Evolutionary conservation across 2,329 filamentous ascomycete genomes (phyloP).

Genomic region (Cladosporium sp.): DNA sequence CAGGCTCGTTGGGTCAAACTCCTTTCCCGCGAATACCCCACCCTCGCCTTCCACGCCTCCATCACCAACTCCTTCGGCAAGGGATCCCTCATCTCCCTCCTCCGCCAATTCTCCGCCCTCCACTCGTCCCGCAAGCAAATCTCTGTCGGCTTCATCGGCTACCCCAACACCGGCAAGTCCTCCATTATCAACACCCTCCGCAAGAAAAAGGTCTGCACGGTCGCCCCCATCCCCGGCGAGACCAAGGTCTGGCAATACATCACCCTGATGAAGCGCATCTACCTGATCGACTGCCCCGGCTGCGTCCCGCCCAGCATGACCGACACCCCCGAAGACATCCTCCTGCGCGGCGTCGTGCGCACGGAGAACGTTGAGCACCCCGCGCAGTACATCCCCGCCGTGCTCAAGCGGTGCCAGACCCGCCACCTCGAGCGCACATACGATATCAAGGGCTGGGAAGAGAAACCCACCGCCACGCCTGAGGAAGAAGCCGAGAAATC

Average conservation of each 20-base stretch:
- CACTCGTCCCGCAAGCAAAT: slow-evolving; percentile 93
- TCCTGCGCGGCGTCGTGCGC: slow-evolving; percentile 85
- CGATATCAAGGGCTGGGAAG: slow-evolving; percentile 68
- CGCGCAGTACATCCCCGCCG: slow-evolving; percentile 87
- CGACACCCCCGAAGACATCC: slow-evolving; percentile 81
- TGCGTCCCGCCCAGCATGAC: slow-evolving; percentile 85
- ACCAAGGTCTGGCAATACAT: slow-evolving; percentile 99
- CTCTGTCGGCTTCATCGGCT: slow-evolving; percentile 81
- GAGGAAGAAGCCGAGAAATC: slow-evolving; percentile 22
- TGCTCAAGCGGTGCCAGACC: slow-evolving; percentile 74
- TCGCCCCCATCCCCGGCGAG: slow-evolving; percentile 92
- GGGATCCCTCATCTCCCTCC: slow-evolving; percentile 83
- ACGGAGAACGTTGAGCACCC: slow-evolving; percentile 97
- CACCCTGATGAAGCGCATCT: slow-evolving; percentile 89
- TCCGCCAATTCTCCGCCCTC: slow-evolving; percentile 87
- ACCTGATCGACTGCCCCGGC: slow-evolving; percentile 94
- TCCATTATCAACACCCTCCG: slow-evolving; percentile 95
- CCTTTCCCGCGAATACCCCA: slow-evolving; percentile 87
- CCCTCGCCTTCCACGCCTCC: slow-evolving; percentile 87
- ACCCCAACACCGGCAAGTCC: slow-evolving; percentile 93
- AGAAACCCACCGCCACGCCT: slow-evolving; percentile 7
- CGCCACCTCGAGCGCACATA: slow-evolving; percentile 93
- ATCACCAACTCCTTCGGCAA: slow-evolving; percentile 98
- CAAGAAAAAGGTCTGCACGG: slow-evolving; percentile 90
- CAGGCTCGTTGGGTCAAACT: slow-evolving; percentile 90